These are phyloP conservation scores for Deinandra increscens DNA, from an alignment of 129 eudicot genomes.

Conservation along the genomic window DNA sequence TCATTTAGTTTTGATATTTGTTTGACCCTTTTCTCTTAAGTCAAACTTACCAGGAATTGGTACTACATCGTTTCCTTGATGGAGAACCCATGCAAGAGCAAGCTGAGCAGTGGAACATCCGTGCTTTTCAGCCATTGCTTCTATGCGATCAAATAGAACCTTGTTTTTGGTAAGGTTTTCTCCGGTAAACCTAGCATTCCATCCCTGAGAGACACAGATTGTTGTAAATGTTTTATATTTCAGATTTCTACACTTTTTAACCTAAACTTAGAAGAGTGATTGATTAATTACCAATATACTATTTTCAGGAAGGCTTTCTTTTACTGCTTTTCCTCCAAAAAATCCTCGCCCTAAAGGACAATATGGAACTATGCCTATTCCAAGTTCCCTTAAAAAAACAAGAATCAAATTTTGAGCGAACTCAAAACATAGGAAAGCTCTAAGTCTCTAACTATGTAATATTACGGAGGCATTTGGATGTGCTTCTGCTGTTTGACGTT, in stretches of 20 bases:
- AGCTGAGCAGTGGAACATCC: conserved; percentile 61
- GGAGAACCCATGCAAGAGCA: conserved; percentile 71
- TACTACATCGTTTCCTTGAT: conserved; percentile 52
- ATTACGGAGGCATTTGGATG: neutral
- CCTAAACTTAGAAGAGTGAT: neutral
- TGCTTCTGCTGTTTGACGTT: neutral
- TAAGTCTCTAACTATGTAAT: neutral
- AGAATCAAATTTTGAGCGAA: neutral
- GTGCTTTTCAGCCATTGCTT: conserved; percentile 43
- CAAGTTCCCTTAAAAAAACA: conserved; percentile 45
- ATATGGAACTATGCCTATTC: conserved; percentile 72
- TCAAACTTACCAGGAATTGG: conserved; percentile 52
- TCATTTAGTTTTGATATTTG: neutral
- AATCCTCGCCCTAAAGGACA: conserved; percentile 84
- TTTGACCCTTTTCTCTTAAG: neutral
- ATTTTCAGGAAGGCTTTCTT: conserved; percentile 51
- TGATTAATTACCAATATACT: conserved; percentile 52
- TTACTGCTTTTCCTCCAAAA: conserved; percentile 67
- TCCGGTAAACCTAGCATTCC: conserved; percentile 52
- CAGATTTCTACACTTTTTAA: neutral
- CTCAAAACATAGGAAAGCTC: neutral
- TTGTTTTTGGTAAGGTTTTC: conserved; percentile 54
- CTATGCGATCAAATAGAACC: conserved; percentile 36
- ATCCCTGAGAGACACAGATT: conserved; percentile 27
- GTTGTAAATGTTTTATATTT: neutral